Evolutionary conservation across 106 monocot genomes (phyloP).

Genomic region (Alisma plantagoaquatica): DNA sequence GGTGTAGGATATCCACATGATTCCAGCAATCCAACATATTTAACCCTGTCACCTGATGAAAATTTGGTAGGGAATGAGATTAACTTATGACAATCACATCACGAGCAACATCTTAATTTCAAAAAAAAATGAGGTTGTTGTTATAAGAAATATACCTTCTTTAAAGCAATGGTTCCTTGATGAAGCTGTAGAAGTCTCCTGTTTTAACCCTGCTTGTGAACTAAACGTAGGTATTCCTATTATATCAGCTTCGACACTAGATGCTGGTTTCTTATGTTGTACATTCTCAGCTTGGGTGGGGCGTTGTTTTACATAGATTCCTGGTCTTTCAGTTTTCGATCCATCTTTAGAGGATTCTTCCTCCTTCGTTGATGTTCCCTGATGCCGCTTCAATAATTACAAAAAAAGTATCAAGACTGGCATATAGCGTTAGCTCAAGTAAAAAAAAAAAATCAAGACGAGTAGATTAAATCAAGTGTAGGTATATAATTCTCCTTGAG

Average conservation of each 20-base stretch:
- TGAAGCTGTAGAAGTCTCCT: constrained; percentile 68
- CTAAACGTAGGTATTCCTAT: constrained; percentile 59
- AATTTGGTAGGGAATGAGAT: too few relatives aligned
- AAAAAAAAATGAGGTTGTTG: too few relatives aligned
- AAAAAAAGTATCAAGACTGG: too few relatives aligned
- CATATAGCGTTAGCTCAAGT: too few relatives aligned
- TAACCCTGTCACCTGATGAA: constrained; percentile 89
- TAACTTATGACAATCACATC: too few relatives aligned
- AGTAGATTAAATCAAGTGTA: too few relatives aligned
- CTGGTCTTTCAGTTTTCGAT: constrained; percentile 38
- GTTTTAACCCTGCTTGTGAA: constrained; percentile 62
- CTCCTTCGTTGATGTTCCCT: constrained; percentile 56
- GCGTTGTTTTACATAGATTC: constrained; percentile 41
- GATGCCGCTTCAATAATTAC: constrained; percentile 4
- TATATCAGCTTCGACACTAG: constrained; percentile 79
- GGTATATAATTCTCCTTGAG: too few relatives aligned
- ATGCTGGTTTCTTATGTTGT: constrained; percentile 49
- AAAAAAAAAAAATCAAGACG: too few relatives aligned
- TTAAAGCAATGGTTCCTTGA: constrained; percentile 73
- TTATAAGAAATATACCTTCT: constrained; percentile 55
- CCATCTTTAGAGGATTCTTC: constrained; percentile 58
- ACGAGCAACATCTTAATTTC: too few relatives aligned
- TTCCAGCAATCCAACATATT: constrained; percentile 77
- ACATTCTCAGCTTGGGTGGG: constrained; percentile 24
- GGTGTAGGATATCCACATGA: too few relatives aligned